Conservation (phyloP, 2,329 filamentous ascomycete species). For the Cytospora piceae region DNA sequence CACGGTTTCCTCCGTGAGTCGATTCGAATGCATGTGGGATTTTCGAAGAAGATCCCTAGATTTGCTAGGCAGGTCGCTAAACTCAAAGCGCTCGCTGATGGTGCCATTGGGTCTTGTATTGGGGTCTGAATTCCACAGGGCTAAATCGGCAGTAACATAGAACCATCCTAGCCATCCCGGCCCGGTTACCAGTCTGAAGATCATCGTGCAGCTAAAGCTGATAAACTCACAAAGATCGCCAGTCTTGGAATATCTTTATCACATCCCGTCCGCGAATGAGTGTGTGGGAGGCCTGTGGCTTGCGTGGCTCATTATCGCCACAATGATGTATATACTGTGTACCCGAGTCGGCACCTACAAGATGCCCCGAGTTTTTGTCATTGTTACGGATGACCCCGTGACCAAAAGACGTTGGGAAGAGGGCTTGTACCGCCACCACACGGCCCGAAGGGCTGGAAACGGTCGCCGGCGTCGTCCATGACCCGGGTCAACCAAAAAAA, state of each 20-base stretch:
- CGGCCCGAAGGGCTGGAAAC: constrained; percentile 4
- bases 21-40: background rate
- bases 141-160: constrained; percentile 16
- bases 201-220: constrained; percentile 11
- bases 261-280: constrained; percentile 18
- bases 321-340: constrained; percentile 7
- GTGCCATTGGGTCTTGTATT: background rate
- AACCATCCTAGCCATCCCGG: constrained; percentile 10
- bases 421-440: constrained; percentile 3
- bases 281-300: constrained; percentile 30
- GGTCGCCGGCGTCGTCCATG: background rate
- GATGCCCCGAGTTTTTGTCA: background rate
- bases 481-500: background rate
- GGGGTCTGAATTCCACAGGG: constrained; percentile 11
- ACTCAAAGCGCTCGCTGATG: background rate
- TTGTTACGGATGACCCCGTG: background rate
- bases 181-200: background rate
- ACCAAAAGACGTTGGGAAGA: background rate
- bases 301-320: constrained; percentile 28
- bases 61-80: background rate
- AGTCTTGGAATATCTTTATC: constrained; percentile 3
- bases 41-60: background rate
- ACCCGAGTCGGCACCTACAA: background rate
- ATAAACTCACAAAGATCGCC: constrained; percentile 22
- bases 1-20: background rate